Evolutionary conservation across 2,329 filamentous ascomycete species (phyloP).

Genomic region (Orbilia brochopaga): DNA sequence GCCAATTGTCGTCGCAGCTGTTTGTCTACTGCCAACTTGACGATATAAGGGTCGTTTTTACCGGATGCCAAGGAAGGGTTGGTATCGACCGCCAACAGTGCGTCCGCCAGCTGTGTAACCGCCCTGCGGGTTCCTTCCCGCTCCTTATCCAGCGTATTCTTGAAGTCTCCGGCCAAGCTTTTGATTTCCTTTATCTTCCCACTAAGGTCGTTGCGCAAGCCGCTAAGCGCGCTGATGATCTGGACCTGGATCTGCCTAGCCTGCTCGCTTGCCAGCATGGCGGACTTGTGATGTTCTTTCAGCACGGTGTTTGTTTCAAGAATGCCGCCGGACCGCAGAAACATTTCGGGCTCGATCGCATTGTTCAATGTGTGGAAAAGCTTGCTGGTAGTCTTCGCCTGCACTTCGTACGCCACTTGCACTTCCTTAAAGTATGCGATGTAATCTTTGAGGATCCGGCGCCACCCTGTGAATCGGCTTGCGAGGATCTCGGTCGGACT

Average conservation of each 20-base stretch:
- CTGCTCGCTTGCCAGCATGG: slow-evolving; percentile 81
- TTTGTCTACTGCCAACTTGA: slow-evolving; percentile 82
- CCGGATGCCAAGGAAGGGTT: slow-evolving; percentile 77
- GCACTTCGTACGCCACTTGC: slow-evolving; percentile 83
- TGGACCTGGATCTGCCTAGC: slow-evolving; percentile 89
- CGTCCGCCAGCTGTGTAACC: slow-evolving; percentile 80
- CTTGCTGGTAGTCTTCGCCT: slow-evolving; percentile 80
- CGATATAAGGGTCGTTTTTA: slow-evolving; percentile 89
- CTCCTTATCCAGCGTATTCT: slow-evolving; percentile 94
- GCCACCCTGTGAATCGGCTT: slow-evolving; percentile 94
- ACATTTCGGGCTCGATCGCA: slow-evolving; percentile 70
- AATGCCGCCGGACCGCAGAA: slow-evolving; percentile 81
- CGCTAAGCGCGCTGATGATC: slow-evolving; percentile 84
- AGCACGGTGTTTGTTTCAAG: slow-evolving; percentile 84
- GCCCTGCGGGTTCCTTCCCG: slow-evolving; percentile 82
- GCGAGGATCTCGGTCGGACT: slow-evolving; percentile 87
- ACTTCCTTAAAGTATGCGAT: slow-evolving; percentile 94
- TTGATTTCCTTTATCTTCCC: slow-evolving; percentile 99
- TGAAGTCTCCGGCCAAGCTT: slow-evolving; percentile 89
- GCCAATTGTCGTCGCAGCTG: slow-evolving; percentile 92
- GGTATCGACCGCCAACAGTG: slow-evolving; percentile 76
- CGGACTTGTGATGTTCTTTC: slow-evolving; percentile 79
- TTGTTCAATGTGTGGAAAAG: slow-evolving; percentile 71
- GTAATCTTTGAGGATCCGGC: slow-evolving; percentile 91
- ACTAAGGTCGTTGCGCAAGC: slow-evolving; percentile 82